Percentiles rank a stretch among this genome's conserved stretches.
Evolutionary conservation across 495 filamentous ascomycete species (phyloP).

Genomic region (Penicillium simplicissimum): DNA sequence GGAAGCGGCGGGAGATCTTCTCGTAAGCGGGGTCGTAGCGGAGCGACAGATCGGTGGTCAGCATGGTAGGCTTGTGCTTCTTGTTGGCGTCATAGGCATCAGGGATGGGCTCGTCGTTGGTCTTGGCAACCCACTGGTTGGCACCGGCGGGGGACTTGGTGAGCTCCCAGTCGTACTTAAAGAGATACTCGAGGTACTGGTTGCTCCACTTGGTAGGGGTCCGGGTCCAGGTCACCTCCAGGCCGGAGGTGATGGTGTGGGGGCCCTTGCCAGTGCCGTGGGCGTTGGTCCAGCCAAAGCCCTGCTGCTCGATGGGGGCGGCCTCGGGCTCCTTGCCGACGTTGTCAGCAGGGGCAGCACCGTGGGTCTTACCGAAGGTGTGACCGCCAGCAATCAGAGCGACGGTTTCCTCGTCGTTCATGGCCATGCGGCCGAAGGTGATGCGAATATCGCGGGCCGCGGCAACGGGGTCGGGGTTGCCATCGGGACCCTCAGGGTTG

Average conservation of each 20-base stretch:
- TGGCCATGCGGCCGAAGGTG: slow-evolving; percentile 74
- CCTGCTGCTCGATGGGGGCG: slow-evolving; percentile 60
- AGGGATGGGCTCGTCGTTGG: slow-evolving; percentile 62
- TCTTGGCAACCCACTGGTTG: slow-evolving; percentile 73
- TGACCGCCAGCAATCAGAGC: slow-evolving; percentile 75
- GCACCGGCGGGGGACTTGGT: slow-evolving; percentile 72
- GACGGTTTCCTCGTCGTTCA: slow-evolving; percentile 77
- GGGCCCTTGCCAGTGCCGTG: slow-evolving; percentile 60
- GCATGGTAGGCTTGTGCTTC: slow-evolving; percentile 67
- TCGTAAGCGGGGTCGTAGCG: slow-evolving; percentile 68
- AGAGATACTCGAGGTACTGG: slow-evolving; percentile 68
- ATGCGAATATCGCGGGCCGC: slow-evolving; percentile 66
- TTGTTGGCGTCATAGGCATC: slow-evolving; percentile 63
- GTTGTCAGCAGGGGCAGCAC: slow-evolving; percentile 58
- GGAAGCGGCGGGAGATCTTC: slow-evolving; percentile 69
- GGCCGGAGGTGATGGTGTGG: slow-evolving; percentile 68
- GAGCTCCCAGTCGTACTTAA: slow-evolving; percentile 75
- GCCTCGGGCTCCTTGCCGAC: slow-evolving; percentile 65
- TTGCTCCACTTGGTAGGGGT: slow-evolving; percentile 69
- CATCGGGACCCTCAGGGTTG: slow-evolving; percentile 75
- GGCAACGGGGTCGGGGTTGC: slow-evolving; percentile 64
- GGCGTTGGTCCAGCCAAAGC: slow-evolving; percentile 65
- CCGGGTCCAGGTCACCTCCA: slow-evolving; percentile 74
- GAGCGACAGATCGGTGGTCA: slow-evolving; percentile 70
- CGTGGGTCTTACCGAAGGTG: slow-evolving; percentile 75